Evolutionary conservation across 768 basidiomycete genomes (phyloP).

Genomic region (Termitomyces heimii): DNA sequence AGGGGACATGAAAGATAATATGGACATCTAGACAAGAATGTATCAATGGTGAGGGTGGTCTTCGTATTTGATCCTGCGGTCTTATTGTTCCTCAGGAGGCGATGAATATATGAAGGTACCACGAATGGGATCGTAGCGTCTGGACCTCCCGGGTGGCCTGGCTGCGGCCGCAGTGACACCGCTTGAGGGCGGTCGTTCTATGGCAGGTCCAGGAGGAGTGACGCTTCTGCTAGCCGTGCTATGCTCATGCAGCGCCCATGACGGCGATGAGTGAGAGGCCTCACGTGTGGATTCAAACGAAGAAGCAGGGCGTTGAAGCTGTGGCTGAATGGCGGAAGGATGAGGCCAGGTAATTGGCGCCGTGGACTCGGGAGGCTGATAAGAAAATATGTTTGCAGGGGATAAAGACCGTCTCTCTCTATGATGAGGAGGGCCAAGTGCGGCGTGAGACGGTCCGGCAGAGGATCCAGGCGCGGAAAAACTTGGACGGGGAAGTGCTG

Average conservation of each 20-base stretch:
- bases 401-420: constrained; percentile 24
- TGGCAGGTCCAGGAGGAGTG: constrained; percentile 17
- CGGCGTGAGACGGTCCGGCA: constrained; percentile 1
- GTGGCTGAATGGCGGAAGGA: constrained; percentile 61
- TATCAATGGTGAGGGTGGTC: not conserved
- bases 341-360: constrained; percentile 25
- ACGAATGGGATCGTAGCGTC: constrained; percentile 51
- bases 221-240: constrained; percentile 22
- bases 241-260: constrained; percentile 29
- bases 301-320: constrained; percentile 56
- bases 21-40: not conserved
- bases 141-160: constrained; percentile 25
- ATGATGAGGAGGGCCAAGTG: constrained; percentile 9
- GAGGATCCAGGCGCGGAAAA: constrained; percentile 3
- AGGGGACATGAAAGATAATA: constrained; percentile 11
- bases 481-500: constrained; percentile 7
- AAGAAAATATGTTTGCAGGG: constrained; percentile 28
- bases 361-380: constrained; percentile 25
- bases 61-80: constrained; percentile 14
- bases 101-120: constrained; percentile 32
- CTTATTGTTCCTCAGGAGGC: constrained; percentile 16
- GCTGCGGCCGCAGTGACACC: constrained; percentile 5
- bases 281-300: constrained; percentile 31
- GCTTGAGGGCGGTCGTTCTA: not conserved
- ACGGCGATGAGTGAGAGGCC: constrained; percentile 28